phyloP scores from a whole-genome alignment of 495 filamentous ascomycete genomes.

The Penicillium odoratum region DNA sequence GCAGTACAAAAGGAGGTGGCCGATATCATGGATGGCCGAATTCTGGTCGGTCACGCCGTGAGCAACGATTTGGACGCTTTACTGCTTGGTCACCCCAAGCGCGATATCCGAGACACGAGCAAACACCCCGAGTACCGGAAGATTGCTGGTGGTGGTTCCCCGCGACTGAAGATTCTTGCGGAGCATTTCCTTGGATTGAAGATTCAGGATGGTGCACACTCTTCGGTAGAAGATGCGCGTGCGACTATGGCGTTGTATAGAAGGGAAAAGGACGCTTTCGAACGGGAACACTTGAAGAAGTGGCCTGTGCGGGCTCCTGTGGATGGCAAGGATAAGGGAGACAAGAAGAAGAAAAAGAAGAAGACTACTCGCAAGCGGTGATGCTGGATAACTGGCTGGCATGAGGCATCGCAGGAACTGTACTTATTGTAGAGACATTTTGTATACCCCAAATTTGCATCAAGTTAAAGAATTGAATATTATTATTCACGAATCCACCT shows the following conservation, averaged over 20 bases:
- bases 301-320: conserved; percentile 52
- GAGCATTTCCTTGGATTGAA: conserved; percentile 76
- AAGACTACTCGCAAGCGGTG: conserved; percentile 48
- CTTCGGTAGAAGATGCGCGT: conserved; percentile 82
- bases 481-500: background rate
- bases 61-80: conserved; percentile 81
- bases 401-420: conserved; percentile 13
- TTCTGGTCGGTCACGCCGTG: conserved; percentile 89
- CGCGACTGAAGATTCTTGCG: conserved; percentile 72
- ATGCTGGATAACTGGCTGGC: conserved; percentile 15
- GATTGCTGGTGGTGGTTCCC: conserved; percentile 74
- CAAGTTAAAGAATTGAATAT: conserved; percentile 13
- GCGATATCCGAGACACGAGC: conserved; percentile 82
- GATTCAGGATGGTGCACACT: conserved; percentile 77
- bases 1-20: conserved; percentile 73
- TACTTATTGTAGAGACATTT: conserved; percentile 17
- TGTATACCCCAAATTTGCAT: conserved; percentile 33
- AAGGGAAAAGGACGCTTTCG: conserved; percentile 77
- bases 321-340: conserved; percentile 37
- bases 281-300: conserved; percentile 69
- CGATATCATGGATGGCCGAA: conserved; percentile 65
- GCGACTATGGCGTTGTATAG: conserved; percentile 86
- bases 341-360: conserved; percentile 56
- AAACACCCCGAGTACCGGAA: conserved; percentile 70
- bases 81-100: conserved; percentile 69